Base-by-base conservation (phyloP, 1,284 basidiomycete species). In the Pascua guehoae region DNA sequence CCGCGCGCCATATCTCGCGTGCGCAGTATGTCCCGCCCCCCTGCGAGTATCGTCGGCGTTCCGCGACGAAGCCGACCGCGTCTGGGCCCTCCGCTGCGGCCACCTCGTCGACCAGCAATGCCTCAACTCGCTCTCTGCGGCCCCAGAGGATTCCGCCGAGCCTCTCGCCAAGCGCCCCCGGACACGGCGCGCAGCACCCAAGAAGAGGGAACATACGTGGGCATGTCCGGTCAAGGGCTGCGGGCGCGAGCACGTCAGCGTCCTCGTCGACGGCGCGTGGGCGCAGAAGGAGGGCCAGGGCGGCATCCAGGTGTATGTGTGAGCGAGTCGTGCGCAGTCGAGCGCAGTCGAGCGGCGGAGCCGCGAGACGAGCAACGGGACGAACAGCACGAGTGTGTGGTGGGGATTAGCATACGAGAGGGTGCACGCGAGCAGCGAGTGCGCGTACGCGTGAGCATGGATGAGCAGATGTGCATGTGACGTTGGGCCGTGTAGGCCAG, bases 31-130 rank as follows among this genome's bases (percentile, higher is more conserved):
- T 45, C 48, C 61, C 14, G 63, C 64, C 1, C 67, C 70, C 4
- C 63, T 79, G 15, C 62, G 69, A 41, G 49, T 73, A 0, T 71
- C 70, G 2, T 53, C 66, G 39, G 71, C 66, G 0, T 67, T 71
- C 39, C 59, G 63, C 15, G 59, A 62, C 7, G 56, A 64, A 2
- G 66, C 62, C 8, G 75, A 76, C 56, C 53, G 68, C 32, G 66
- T 78, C 8, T 76, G 69, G 67, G 66, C 66, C 0, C 61, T 78
- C 10, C 65, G 70, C 41, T 78, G 77, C 47, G 77, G 77, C 1
- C 76, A 79, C 55, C 46, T 78, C 17, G 53, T 79, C 18, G 74
- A 78, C 62, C 68, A 75, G 55, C 64, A 58, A 47, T 79, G 77
- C 61, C 60, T 74, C 12, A 47, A 67, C 38, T 44, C 48, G 11